Percentiles rank a stretch among this genome's conserved stretches.
Evolutionary conservation across 176 grass and related monocot species (phyloP).

Genomic region (Aegilops umbellulata): DNA sequence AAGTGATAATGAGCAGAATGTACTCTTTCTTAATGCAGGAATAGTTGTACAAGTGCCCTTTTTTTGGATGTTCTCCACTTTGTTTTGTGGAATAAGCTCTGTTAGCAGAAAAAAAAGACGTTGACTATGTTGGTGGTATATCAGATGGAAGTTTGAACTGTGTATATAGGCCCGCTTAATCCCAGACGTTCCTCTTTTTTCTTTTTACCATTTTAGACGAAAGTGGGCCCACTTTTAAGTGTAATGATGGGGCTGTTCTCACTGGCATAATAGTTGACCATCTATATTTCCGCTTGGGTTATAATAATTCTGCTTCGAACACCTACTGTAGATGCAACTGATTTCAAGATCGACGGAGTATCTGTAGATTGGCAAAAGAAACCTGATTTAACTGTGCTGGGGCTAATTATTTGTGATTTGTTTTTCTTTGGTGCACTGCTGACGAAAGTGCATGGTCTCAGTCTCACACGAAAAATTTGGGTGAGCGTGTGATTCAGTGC

Average conservation of each 20-base stretch:
- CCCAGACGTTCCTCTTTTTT: background rate
- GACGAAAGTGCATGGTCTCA: no score
- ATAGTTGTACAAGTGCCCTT: background rate
- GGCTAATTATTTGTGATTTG: no score
- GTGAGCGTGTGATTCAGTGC: no score
- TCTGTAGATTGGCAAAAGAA: no score
- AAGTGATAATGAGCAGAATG: background rate
- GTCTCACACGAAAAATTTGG: no score
- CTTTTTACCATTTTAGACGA: background rate
- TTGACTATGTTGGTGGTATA: background rate
- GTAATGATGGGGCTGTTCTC: background rate
- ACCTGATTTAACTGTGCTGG: no score
- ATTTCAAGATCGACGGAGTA: no score
- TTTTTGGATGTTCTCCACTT: background rate
- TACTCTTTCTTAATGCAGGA: slow-evolving; percentile 11
- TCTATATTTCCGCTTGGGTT: background rate
- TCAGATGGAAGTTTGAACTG: slow-evolving; percentile 6
- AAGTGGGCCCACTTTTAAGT: background rate
- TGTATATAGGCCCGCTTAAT: background rate
- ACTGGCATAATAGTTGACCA: background rate
- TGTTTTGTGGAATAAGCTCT: slow-evolving; percentile 21
- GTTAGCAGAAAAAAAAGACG: background rate
- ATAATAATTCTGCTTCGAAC: background rate
- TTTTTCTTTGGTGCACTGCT: no score
- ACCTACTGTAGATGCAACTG: no score